These are phyloP conservation scores for Talaromyces islandicus DNA, from an alignment of 2,329 filamentous ascomycete species.

Conservation along the genomic window DNA sequence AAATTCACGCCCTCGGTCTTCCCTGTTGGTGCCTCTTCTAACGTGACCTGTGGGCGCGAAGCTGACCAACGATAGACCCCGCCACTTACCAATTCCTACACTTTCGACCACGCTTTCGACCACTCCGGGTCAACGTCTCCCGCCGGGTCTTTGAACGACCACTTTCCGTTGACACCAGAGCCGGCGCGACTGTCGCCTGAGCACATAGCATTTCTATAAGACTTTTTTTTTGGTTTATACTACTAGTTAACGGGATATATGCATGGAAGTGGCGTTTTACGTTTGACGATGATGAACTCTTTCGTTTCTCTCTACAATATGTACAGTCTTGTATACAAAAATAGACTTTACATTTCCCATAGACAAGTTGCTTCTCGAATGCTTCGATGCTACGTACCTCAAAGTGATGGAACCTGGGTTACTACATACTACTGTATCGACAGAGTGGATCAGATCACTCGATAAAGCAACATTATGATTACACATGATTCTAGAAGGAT, in stretches of 20 bases:
- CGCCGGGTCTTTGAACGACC: slow-evolving; percentile 28
- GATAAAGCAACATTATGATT: no score
- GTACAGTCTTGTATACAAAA: neutral
- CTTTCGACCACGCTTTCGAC: slow-evolving; percentile 35
- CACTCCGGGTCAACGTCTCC: slow-evolving; percentile 38
- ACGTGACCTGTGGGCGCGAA: slow-evolving; percentile 5
- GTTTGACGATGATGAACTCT: neutral
- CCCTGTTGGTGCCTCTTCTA: slow-evolving; percentile 1
- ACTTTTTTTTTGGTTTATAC: neutral
- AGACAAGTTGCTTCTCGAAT: no score
- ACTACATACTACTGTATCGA: no score
- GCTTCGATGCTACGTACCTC: neutral
- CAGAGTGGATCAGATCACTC: no score
- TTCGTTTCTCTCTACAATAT: neutral
- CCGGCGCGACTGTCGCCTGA: slow-evolving; percentile 34
- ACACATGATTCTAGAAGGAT: neutral
- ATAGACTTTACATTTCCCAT: neutral
- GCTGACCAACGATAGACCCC: slow-evolving; percentile 28
- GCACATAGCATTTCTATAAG: slow-evolving; percentile 12
- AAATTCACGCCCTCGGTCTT: slow-evolving; percentile 30
- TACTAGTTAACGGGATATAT: neutral
- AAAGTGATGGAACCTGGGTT: neutral
- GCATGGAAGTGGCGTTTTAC: neutral
- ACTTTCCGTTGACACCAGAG: slow-evolving; percentile 36
- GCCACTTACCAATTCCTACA: slow-evolving; percentile 30